Evolutionary conservation across 352 stramenopile genomes (phyloP), one percentile per base, ranked within the genome.

Genomic region (Globisporangium spinosum): DNA sequence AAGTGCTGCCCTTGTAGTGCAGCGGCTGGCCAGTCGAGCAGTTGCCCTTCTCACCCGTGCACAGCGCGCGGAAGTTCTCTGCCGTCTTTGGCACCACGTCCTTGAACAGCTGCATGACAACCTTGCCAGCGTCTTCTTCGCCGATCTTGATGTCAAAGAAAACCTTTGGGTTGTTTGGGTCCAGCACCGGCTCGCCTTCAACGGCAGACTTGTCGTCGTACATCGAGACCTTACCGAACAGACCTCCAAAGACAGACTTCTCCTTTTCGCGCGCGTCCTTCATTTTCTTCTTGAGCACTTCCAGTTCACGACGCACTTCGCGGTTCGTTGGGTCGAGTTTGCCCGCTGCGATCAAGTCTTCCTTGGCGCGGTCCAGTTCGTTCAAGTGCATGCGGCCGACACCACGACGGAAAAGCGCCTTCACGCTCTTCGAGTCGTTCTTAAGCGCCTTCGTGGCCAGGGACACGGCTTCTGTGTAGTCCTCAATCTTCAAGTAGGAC

Each of bases 51-150:
- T 99, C 98, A 70, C 98, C 98, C 43, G 97, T 99, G 77, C 97
- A 99, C 27, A 99, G 75, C 45, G 89, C 93, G 64, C 97, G 85
- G 85, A 99, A 99, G 84, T 99, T 99, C 79, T 99, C 97, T 0
- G 91, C 97, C 1, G 98, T 99, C 73, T 97, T 97, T 1, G 98
- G 98, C 27, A 94, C 93, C 35, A 99, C 85, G 77, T 99, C 97
- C 70, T 97, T 89, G 76, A 90, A 97, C 43, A 99, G 79, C 80
- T 99, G 95, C 79, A 99, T 98, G 34, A 97, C 97, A 29, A 98
- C 85, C 65, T 96, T 89, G 49, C 94, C 93, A 10, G 86, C 85
- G 27, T 88, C 74, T 65, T 97, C 83, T 22, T 92, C 93, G 45
- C 92, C 95, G 23, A 98, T 98, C 68, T 86, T 85, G 9, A 99